Conservation (phyloP, 164 flowering plant genomes). For the Vitis cinerea region DNA sequence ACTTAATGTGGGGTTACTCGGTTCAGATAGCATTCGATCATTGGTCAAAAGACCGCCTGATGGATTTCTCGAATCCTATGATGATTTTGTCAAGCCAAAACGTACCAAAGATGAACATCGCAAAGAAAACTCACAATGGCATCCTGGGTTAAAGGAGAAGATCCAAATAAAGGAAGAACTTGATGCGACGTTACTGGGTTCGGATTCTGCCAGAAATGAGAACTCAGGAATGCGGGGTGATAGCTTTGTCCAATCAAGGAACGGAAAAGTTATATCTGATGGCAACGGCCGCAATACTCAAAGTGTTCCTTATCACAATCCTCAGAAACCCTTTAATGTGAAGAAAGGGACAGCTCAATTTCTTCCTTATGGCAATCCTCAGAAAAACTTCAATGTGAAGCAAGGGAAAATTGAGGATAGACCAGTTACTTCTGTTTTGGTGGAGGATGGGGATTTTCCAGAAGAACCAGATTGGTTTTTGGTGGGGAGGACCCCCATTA, state of each 20-base stretch:
- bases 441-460: constrained; percentile 69
- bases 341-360: neutral
- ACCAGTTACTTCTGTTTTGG: constrained; percentile 14
- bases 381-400: constrained; percentile 1
- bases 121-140: neutral
- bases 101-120: neutral
- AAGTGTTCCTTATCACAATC: neutral
- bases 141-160: neutral
- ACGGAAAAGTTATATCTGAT: neutral
- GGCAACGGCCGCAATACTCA: neutral
- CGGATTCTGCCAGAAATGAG: constrained; percentile 1
- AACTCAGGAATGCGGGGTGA: neutral
- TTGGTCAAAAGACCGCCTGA: neutral
- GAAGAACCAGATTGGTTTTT: constrained; percentile 68
- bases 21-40: neutral
- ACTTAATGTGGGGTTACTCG: neutral
- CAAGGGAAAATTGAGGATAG: constrained; percentile 10
- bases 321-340: constrained; percentile 6
- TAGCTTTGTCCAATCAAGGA: neutral
- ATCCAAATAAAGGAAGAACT: constrained; percentile 19
- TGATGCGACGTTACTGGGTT: neutral
- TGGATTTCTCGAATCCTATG: neutral
- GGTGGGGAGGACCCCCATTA: constrained; percentile 55
- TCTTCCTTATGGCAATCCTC: neutral
- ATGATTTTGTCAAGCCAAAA: neutral